Percentiles rank a stretch among this genome's conserved stretches.
Evolutionary conservation across 441 rosid genomes (phyloP).

Genomic region (Capsella rubella): DNA sequence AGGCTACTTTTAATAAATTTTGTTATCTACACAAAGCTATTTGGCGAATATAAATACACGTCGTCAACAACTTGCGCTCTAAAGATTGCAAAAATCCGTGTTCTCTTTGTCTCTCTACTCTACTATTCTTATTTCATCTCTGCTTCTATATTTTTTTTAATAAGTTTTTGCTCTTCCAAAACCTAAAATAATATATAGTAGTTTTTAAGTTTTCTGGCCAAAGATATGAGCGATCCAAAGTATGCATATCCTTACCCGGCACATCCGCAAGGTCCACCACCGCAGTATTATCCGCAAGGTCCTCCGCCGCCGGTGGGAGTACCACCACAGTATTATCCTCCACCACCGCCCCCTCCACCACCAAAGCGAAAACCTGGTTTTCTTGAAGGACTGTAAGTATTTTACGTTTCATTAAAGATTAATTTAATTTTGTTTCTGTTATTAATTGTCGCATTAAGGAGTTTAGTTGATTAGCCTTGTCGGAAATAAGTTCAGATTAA

Average conservation of each 20-base stretch:
- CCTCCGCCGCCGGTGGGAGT: slow-evolving; percentile 60
- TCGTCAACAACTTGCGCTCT: slow-evolving; percentile 8
- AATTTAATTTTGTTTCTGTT: background rate
- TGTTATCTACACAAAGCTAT: background rate
- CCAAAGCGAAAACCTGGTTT: slow-evolving; percentile 54
- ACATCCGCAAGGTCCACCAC: slow-evolving; percentile 3
- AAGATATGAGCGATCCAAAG: slow-evolving; percentile 60
- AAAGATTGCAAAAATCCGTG: slow-evolving; percentile 1
- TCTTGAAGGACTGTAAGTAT: slow-evolving; percentile 68
- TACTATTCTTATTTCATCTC: background rate
- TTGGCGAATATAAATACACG: slow-evolving; percentile 42
- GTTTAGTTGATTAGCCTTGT: background rate
- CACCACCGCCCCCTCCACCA: slow-evolving; percentile 46
- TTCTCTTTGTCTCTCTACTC: background rate
- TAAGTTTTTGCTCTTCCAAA: background rate
- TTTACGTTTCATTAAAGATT: background rate
- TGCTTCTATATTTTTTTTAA: slow-evolving; percentile 5
- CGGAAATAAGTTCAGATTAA: background rate
- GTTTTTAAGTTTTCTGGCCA: background rate
- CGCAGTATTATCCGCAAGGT: slow-evolving; percentile 50
- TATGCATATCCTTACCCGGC: slow-evolving; percentile 65
- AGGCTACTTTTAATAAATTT: background rate
- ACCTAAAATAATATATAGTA: too few relatives aligned
- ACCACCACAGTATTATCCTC: slow-evolving; percentile 63
- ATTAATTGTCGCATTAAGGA: background rate